Conservation (phyloP, 345 rosid genomes). For the Moringa oleifera region DNA sequence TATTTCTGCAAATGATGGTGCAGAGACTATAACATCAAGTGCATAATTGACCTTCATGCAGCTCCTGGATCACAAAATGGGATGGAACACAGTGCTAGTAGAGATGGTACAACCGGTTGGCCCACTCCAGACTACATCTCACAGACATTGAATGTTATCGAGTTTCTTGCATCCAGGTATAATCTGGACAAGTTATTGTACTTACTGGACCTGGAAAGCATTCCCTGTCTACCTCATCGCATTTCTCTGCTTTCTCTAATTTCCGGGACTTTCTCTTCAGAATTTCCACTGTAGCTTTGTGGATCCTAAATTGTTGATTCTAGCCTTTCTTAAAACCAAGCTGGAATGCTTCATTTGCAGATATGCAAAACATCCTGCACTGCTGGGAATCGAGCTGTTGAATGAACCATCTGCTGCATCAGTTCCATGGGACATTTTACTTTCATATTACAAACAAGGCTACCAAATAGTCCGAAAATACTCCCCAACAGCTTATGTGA, state of each 20-base stretch:
- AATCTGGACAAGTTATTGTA: neutral
- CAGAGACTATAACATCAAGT: constrained; percentile 59
- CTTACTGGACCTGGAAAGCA: neutral
- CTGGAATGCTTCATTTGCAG: constrained; percentile 25
- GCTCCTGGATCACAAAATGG: constrained; percentile 88
- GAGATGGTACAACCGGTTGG: constrained; percentile 63
- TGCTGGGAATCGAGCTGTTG: constrained; percentile 66
- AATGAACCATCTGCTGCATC: constrained; percentile 64
- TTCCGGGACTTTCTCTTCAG: neutral
- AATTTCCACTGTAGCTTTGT: neutral
- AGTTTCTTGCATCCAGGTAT: constrained; percentile 70
- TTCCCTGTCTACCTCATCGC: neutral
- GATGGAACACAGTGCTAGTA: constrained; percentile 73
- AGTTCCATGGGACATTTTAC: constrained; percentile 50
- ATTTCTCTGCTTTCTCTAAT: neutral
- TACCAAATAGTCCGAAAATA: constrained; percentile 51
- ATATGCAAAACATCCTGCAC: constrained; percentile 52
- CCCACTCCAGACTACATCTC: constrained; percentile 46
- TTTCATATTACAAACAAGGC: constrained; percentile 59
- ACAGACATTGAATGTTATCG: constrained; percentile 54
- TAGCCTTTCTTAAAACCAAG: neutral
- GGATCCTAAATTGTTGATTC: neutral
- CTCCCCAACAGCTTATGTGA: constrained; percentile 51
- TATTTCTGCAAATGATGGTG: constrained; percentile 21
- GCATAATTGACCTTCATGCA: constrained; percentile 80